Base-by-base conservation (phyloP, 2,329 filamentous ascomycete species). In the Tolypocladium cylindrosporum region DNA sequence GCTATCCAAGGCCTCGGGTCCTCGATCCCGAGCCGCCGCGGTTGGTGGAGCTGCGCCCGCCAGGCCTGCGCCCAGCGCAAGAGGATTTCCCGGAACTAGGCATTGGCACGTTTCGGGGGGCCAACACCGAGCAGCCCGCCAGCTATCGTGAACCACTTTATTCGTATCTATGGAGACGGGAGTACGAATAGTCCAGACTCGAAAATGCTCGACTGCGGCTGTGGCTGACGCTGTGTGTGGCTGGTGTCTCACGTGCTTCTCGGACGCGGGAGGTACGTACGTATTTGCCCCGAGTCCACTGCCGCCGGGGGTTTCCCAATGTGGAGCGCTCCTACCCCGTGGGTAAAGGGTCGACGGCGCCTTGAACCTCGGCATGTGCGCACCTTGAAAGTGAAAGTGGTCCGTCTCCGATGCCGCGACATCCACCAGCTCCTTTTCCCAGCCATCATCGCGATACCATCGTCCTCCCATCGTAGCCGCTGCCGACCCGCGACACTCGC, bases 31-130 rank as follows among this genome's bases (percentile, higher is more conserved):
- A 40, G 41, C 41, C 7, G 50, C 31, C 19, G 51, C 14, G 7
- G 4, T 24, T 13, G 16, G 39, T 43, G 39, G 54, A 21, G 54
- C 27, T 13, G 43, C 24, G 2, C 24, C 27, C 2, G 21, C 24
- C 27, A 21, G 21, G 4, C 10, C 36, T 37, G 36, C 40, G 45
- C 21, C 40, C 52, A 40, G 21, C 34, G 61, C 66, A 71, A 71
- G 69, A 71, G 66, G 69, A 71, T 71, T 71, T 71, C 67, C 68
- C 69, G 69, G 69, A 64, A 63, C 56, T 8, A 24, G 11, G 11
- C 4, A 27, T 14, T 14, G 42, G 21, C 42, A 5, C 42, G 7
- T 2, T 13, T 50, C 45, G 45, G 45, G 31, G 43, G 21, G 19
- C 41, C 41, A 50, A 50, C 27, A 50, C 45, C 45, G 45, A 34